These are phyloP conservation scores for Boletus barrowsii DNA, from an alignment of 768 basidiomycete genomes.

Conservation along the genomic window DNA sequence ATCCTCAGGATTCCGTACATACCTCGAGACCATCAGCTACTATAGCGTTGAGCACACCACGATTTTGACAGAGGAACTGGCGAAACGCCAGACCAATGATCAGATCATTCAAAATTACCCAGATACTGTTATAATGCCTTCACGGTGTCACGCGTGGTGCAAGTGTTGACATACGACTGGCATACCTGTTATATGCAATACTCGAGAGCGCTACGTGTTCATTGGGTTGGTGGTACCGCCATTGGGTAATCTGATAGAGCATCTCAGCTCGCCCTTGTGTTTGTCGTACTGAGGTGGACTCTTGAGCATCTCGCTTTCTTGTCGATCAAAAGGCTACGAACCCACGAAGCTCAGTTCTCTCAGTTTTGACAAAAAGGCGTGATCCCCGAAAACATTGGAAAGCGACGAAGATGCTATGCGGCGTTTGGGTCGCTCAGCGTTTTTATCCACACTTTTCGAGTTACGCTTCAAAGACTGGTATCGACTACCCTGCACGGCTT, in stretches of 20 bases:
- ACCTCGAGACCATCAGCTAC: conserved; percentile 43
- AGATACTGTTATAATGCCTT: conserved; percentile 89
- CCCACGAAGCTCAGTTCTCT: conserved; percentile 26
- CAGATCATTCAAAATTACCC: conserved; percentile 88
- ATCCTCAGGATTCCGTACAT: conserved; percentile 29
- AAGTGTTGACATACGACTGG: not conserved
- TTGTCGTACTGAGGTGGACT: conserved; percentile 49
- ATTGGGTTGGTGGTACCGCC: conserved; percentile 33
- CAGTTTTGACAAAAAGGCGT: conserved; percentile 7
- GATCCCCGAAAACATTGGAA: not conserved
- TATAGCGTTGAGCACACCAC: conserved; percentile 41
- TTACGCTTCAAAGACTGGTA: not conserved
- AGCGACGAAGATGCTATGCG: not conserved
- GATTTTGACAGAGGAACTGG: conserved; percentile 67
- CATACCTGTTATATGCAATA: conserved; percentile 66
- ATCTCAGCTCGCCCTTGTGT: conserved; percentile 51
- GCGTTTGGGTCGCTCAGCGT: not conserved
- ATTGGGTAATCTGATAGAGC: conserved; percentile 41
- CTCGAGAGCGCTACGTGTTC: conserved; percentile 40
- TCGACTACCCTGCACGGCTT: conserved; percentile 15
- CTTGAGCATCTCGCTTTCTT: not conserved
- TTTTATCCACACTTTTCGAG: not conserved
- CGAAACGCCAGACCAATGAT: conserved; percentile 78
- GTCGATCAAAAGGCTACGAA: conserved; percentile 5
- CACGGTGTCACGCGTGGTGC: not conserved